Evolutionary conservation across 768 basidiomycete species (phyloP).

Genomic region (Calocybe indica): DNA sequence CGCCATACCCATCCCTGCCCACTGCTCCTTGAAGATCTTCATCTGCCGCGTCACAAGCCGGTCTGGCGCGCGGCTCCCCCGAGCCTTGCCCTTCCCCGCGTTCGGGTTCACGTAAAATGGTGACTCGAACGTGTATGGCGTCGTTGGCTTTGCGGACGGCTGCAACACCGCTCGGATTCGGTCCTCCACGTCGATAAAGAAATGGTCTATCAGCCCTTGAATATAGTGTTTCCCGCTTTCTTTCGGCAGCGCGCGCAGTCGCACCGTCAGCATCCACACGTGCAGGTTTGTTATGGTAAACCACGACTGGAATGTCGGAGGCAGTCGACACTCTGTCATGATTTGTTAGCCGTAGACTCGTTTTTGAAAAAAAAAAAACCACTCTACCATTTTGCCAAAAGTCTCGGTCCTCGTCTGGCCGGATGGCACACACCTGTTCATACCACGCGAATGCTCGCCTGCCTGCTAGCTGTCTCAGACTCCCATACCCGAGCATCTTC

Average conservation of each 20-base stretch:
- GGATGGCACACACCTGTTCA: conserved; percentile 45
- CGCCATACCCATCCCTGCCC: conserved; percentile 74
- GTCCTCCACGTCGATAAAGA: conserved; percentile 91
- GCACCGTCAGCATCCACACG: conserved; percentile 85
- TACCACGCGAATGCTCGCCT: conserved; percentile 55
- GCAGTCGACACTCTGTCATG: conserved; percentile 67
- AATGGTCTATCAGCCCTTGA: conserved; percentile 87
- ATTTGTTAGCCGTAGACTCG: conserved; percentile 1
- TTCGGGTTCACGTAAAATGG: conserved; percentile 45
- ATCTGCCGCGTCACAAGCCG: conserved; percentile 79
- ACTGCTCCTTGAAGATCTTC: conserved; percentile 90
- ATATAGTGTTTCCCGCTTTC: conserved; percentile 63
- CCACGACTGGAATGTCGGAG: conserved; percentile 95
- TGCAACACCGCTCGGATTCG: conserved; percentile 79
- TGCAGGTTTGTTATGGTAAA: conserved; percentile 92
- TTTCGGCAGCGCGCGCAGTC: conserved; percentile 75
- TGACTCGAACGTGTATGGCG: conserved; percentile 41
- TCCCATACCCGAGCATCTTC: conserved; percentile 52
- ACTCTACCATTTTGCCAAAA: conserved; percentile 65
- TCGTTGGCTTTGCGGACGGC: conserved; percentile 34
- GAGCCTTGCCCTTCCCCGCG: conserved; percentile 14
- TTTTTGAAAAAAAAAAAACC: neutral
- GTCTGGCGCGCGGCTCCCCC: conserved; percentile 54
- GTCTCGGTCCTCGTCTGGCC: conserved; percentile 49
- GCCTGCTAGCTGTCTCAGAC: conserved; percentile 55